phyloP scores from a whole-genome alignment of 2,329 filamentous ascomycete genomes.

The Bipolaris gigantea region DNA sequence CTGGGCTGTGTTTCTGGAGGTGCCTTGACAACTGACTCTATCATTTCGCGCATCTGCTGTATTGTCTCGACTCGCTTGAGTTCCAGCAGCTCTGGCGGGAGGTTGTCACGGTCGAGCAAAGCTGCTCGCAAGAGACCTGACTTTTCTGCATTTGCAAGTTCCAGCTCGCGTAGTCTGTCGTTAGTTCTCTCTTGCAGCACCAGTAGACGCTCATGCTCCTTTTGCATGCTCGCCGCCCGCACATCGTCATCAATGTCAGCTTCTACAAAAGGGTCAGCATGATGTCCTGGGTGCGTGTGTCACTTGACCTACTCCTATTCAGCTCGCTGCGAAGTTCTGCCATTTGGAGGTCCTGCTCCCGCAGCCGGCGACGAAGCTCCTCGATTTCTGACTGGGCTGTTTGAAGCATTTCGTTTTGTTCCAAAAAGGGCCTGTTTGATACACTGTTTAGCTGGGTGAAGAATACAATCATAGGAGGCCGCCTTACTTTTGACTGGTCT shows the following conservation, averaged over 20 bases:
- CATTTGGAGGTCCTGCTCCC: constrained; percentile 41
- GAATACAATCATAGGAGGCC: not conserved
- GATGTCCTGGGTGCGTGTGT: not conserved
- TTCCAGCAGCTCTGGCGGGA: constrained; percentile 38
- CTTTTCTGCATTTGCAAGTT: constrained; percentile 43
- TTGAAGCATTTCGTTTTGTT: constrained; percentile 45
- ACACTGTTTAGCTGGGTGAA: not conserved
- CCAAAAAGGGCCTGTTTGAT: constrained; percentile 38
- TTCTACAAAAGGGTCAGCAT: constrained; percentile 18
- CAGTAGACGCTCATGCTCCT: constrained; percentile 42
- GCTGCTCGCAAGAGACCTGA: constrained; percentile 38
- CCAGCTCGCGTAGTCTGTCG: constrained; percentile 39
- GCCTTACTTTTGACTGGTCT: constrained; percentile 38
- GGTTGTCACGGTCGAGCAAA: constrained; percentile 37
- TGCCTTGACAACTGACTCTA: constrained; percentile 36
- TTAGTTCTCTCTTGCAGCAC: constrained; percentile 40
- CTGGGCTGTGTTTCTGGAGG: constrained; percentile 37
- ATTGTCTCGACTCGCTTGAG: constrained; percentile 38
- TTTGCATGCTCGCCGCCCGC: constrained; percentile 34
- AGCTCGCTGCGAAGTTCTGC: constrained; percentile 44
- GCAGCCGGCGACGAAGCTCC: constrained; percentile 38
- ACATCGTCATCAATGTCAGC: constrained; percentile 36
- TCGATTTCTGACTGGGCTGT: constrained; percentile 40
- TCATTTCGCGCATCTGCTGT: constrained; percentile 38
- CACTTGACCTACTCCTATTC: constrained; percentile 33